Evolutionary conservation across 1,139 yeast genomes (phyloP).

Genomic region (Spathaspora sp.): DNA sequence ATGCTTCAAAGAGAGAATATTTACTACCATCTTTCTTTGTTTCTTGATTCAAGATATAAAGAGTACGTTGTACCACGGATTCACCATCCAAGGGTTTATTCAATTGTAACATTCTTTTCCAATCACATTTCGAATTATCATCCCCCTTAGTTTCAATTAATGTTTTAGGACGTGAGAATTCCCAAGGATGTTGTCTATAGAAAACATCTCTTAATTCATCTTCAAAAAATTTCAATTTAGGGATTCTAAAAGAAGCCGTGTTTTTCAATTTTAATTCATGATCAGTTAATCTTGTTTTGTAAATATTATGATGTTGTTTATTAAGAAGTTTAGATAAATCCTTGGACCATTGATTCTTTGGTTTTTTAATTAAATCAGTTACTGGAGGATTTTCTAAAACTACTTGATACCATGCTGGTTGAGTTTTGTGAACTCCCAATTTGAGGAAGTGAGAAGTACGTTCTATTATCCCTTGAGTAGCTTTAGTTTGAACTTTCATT

Average conservation of each 20-base stretch:
- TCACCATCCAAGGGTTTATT: slow-evolving; percentile 85
- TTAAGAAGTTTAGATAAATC: slow-evolving; percentile 22
- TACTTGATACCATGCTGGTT: slow-evolving; percentile 87
- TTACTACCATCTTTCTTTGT: slow-evolving; percentile 19
- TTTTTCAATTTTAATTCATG: slow-evolving; percentile 29
- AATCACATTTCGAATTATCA: slow-evolving; percentile 53
- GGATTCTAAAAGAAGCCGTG: slow-evolving; percentile 48
- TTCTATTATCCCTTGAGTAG: slow-evolving; percentile 64
- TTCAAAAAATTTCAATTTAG: slow-evolving; percentile 69
- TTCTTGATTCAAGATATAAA: slow-evolving; percentile 56
- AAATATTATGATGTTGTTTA: not conserved
- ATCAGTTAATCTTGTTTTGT: slow-evolving; percentile 48
- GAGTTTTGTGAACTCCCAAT: slow-evolving; percentile 61
- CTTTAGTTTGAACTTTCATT: slow-evolving; percentile 70
- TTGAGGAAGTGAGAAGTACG: slow-evolving; percentile 71
- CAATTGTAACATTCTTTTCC: slow-evolving; percentile 76
- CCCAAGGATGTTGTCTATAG: slow-evolving; percentile 98
- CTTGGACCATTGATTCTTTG: not conserved
- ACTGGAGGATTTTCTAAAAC: slow-evolving; percentile 81
- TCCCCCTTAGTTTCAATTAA: slow-evolving; percentile 76
- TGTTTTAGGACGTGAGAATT: slow-evolving; percentile 87
- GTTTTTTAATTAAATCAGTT: slow-evolving; percentile 49
- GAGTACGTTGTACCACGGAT: slow-evolving; percentile 86
- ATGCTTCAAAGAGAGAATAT: slow-evolving; percentile 53
- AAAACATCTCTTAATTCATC: slow-evolving; percentile 80